phyloP scores from a whole-genome alignment of 1,139 yeast species.

The Sugiyamaella sp. region DNA sequence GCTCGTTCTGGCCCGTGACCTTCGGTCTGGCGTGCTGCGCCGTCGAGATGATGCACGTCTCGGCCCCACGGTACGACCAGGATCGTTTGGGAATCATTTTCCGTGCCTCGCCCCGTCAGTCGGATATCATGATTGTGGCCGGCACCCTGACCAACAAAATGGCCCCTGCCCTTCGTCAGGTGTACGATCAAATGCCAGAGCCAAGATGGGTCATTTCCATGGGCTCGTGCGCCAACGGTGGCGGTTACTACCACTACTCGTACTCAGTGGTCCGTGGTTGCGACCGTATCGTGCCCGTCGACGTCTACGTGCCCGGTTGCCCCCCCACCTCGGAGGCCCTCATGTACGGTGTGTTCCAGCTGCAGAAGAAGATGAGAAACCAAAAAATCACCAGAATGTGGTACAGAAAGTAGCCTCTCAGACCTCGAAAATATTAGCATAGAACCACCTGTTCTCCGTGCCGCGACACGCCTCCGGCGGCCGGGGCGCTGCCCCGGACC shows the following conservation, averaged over 20 bases:
- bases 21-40: constrained; percentile 94
- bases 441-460: no score
- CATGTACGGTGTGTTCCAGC: constrained; percentile 86
- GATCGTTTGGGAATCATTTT: constrained; percentile 92
- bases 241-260: constrained; percentile 90
- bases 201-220: constrained; percentile 88
- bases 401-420: constrained; percentile 62
- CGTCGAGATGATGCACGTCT: constrained; percentile 94
- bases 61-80: constrained; percentile 91
- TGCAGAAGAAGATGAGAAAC: constrained; percentile 87
- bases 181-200: constrained; percentile 92
- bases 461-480: constrained; percentile 3
- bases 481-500: constrained; percentile 3
- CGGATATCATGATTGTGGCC: constrained; percentile 92
- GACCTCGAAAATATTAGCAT: constrained; percentile 4
- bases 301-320: constrained; percentile 90
- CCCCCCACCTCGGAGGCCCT: constrained; percentile 92
- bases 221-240: constrained; percentile 96
- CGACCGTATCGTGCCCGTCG: constrained; percentile 86
- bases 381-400: constrained; percentile 81
- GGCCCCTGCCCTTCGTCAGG: constrained; percentile 94
- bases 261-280: constrained; percentile 90
- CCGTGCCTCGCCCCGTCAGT: constrained; percentile 93
- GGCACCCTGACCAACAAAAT: constrained; percentile 90
- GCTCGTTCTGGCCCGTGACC: constrained; percentile 93